phyloP scores from a whole-genome alignment of 1,284 basidiomycete species.

The Cutaneotrichosporon mucoides region DNA sequence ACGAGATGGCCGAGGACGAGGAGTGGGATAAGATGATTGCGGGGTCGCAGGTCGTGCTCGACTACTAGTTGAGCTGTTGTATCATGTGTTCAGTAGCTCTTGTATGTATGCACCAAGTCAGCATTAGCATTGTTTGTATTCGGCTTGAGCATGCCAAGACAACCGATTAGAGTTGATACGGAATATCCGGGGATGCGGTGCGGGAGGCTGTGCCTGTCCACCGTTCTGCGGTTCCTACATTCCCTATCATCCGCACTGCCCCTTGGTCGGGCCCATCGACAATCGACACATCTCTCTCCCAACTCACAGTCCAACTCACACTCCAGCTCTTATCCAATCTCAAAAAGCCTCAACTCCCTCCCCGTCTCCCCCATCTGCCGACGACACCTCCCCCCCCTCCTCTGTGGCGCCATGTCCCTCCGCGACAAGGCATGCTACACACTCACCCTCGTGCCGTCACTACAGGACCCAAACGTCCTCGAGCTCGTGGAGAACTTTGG shows the following conservation, averaged over 20 bases:
- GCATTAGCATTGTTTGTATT: background rate
- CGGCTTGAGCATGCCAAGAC: background rate
- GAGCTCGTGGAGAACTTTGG: slow-evolving; percentile 30
- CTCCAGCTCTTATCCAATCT: background rate
- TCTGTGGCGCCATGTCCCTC: slow-evolving; percentile 29
- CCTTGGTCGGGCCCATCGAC: background rate
- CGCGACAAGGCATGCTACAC: slow-evolving; percentile 40
- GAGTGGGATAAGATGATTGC: background rate
- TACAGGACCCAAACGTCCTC: slow-evolving; percentile 21
- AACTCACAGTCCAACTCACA: background rate
- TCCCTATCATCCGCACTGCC: background rate
- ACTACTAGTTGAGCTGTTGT: background rate
- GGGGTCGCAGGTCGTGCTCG: background rate
- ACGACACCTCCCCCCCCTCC: background rate
- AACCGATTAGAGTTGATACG: background rate
- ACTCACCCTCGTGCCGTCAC: slow-evolving; percentile 25
- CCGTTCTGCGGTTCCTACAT: background rate
- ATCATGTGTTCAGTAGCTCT: background rate
- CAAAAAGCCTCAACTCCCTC: background rate
- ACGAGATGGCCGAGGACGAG: slow-evolving; percentile 8
- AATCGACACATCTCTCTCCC: background rate
- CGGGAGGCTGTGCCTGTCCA: background rate
- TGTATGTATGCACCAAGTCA: background rate
- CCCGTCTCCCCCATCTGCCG: background rate
- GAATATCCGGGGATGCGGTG: background rate